Conservation (phyloP, 2,329 filamentous ascomycete species). For the Colletotrichum noveboracense region DNA sequence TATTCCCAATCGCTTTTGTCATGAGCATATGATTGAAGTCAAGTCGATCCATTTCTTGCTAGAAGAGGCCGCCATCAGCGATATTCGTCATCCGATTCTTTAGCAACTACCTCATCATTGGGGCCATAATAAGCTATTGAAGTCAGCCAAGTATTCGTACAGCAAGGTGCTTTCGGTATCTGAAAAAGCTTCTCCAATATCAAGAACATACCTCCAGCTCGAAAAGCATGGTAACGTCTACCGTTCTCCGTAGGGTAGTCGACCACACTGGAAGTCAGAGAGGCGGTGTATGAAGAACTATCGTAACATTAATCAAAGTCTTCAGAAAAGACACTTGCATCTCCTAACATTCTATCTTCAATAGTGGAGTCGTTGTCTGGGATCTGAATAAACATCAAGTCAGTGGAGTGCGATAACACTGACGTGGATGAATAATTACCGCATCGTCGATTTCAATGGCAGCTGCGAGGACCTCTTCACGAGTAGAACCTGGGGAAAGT, state of each 20-base stretch:
- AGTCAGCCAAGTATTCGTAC: background rate
- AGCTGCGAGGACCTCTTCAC: background rate
- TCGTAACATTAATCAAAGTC: fast-evolving
- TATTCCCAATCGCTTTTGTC: background rate
- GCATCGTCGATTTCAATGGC: background rate
- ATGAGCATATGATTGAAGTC: background rate
- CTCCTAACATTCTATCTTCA: background rate
- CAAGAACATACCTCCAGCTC: background rate
- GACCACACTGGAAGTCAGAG: background rate
- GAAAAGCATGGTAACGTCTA: background rate
- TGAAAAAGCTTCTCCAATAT: background rate
- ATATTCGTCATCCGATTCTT: fast-evolving
- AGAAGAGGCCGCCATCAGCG: background rate
- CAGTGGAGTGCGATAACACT: fast-evolving
- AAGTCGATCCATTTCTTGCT: background rate
- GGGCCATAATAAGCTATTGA: constrained; percentile 32
- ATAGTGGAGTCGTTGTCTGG: background rate
- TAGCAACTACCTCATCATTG: constrained; percentile 34
- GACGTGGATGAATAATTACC: background rate
- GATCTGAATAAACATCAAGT: background rate
- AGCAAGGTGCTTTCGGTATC: fast-evolving
- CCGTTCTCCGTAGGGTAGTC: background rate
- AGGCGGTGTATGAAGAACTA: background rate
- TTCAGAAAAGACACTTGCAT: background rate
- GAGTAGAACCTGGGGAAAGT: background rate